These are phyloP conservation scores for Coleophoma cylindrospora DNA, from an alignment of 2,329 filamentous ascomycete genomes.

Conservation along the genomic window DNA sequence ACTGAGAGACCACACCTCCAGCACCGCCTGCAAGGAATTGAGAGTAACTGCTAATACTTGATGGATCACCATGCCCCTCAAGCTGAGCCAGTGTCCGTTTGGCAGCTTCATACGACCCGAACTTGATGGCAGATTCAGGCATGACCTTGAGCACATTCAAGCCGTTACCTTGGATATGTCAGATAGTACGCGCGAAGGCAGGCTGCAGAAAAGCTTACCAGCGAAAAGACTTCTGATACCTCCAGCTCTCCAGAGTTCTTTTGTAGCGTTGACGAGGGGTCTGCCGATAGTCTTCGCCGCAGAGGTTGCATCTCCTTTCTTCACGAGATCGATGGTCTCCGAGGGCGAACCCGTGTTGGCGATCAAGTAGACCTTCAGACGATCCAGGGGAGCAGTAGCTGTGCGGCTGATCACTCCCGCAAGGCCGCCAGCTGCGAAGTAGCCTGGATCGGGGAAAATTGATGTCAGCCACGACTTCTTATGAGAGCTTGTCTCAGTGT, in stretches of 20 bases:
- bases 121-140: conserved; percentile 98
- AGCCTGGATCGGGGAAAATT: conserved; percentile 79
- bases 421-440: conserved; percentile 92
- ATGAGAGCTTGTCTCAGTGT: conserved; percentile 5
- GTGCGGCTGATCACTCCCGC: conserved; percentile 94
- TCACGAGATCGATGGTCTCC: conserved; percentile 59
- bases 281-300: conserved; percentile 61
- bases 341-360: conserved; percentile 70
- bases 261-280: conserved; percentile 68
- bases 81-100: conserved; percentile 81
- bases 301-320: conserved; percentile 60
- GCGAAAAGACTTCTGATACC: conserved; percentile 89
- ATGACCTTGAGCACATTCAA: conserved; percentile 97
- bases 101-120: conserved; percentile 93
- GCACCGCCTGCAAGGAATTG: conserved; percentile 89
- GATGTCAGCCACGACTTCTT: conserved; percentile 24
- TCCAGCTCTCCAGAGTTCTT: conserved; percentile 78
- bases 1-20: conserved; percentile 93
- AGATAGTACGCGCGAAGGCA: conserved; percentile 7
- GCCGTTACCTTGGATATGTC: conserved; percentile 67
- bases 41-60: conserved; percentile 73
- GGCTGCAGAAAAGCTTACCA: conserved; percentile 49
- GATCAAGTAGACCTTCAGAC: conserved; percentile 94
- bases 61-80: conserved; percentile 82
- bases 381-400: conserved; percentile 91